phyloP scores from a whole-genome alignment of 2,329 filamentous ascomycete species.

The Ceratocystis lukuohia region DNA sequence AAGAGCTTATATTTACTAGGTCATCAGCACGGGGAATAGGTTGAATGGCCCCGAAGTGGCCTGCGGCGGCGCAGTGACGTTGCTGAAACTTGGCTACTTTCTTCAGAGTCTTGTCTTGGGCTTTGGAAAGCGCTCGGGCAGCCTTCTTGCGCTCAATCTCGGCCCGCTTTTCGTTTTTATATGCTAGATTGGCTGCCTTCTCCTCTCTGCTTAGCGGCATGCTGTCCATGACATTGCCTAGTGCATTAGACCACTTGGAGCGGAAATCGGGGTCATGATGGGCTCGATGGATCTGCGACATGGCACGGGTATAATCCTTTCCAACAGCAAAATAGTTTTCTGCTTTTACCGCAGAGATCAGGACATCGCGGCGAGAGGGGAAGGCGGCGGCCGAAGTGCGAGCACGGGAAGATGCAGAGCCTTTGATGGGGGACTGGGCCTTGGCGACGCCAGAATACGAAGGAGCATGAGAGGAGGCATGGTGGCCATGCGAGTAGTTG shows the following conservation, averaged over 20 bases:
- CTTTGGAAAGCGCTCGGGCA: background rate
- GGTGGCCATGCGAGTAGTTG: background rate
- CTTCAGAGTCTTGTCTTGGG: background rate
- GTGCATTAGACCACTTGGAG: background rate
- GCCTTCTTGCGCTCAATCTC: background rate
- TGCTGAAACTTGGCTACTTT: background rate
- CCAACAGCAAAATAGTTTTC: conserved; percentile 5
- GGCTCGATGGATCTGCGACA: conserved; percentile 3
- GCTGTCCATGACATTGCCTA: conserved; percentile 7
- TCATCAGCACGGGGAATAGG: background rate
- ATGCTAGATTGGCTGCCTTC: background rate
- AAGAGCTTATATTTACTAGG: background rate
- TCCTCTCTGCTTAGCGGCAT: background rate
- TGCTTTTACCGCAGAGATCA: background rate
- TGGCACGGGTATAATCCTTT: background rate
- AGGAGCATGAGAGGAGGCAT: background rate
- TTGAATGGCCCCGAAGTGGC: background rate
- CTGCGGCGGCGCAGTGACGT: background rate
- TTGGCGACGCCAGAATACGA: background rate
- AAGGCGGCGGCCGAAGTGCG: background rate
- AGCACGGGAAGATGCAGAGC: background rate
- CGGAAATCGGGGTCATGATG: conserved; percentile 2
- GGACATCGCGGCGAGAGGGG: background rate
- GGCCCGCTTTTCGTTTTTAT: background rate
- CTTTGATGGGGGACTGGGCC: background rate